A percentile compares a stretch with the other conserved stretches of the same genome.
Conservation (phyloP, 331 rosid genomes). For the Malus hybrid region DNA sequence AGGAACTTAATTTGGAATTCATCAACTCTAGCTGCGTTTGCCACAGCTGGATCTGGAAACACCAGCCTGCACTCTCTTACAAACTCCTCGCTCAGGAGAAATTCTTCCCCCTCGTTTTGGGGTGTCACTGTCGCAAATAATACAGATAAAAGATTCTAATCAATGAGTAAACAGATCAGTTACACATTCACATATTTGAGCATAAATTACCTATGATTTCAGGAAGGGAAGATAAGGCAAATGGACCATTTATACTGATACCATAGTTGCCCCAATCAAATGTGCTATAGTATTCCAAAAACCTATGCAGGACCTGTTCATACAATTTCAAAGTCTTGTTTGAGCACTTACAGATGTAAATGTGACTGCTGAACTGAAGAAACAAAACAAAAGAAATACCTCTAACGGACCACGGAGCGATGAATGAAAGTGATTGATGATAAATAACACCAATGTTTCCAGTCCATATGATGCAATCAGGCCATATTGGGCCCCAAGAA, state of each 20-base stretch:
- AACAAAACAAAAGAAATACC: constrained; percentile 25
- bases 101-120: constrained; percentile 40
- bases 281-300: constrained; percentile 76
- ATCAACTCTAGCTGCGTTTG: constrained; percentile 29
- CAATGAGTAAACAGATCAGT: not conserved
- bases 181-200: not conserved
- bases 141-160: not conserved
- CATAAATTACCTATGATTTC: constrained; percentile 43
- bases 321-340: not conserved
- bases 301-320: constrained; percentile 64
- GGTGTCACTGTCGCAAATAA: constrained; percentile 41
- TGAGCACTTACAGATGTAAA: not conserved
- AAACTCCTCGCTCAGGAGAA: constrained; percentile 56
- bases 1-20: constrained; percentile 61
- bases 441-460: constrained; percentile 67
- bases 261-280: constrained; percentile 83
- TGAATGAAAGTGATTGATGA: constrained; percentile 62
- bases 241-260: constrained; percentile 73
- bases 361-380: not conserved
- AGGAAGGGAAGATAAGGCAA: constrained; percentile 52
- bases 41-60: constrained; percentile 53
- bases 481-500: constrained; percentile 82
- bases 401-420: constrained; percentile 71
- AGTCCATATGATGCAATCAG: constrained; percentile 85
- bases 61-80: constrained; percentile 47